Evolutionary conservation across 2,329 filamentous ascomycete species (phyloP), one percentile per base, ranked within the genome.

Genomic region (Fusarium scirpi): DNA sequence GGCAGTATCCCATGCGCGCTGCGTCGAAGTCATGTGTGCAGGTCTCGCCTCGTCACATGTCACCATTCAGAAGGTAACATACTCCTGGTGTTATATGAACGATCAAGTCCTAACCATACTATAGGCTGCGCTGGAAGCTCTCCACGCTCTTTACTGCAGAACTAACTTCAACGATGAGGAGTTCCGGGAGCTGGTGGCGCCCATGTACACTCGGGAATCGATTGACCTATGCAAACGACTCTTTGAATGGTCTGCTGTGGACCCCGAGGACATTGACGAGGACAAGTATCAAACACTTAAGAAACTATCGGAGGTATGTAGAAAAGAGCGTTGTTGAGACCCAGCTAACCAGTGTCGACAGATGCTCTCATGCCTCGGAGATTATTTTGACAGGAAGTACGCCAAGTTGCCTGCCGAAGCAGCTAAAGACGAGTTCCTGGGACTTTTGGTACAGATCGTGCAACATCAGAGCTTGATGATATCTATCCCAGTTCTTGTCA

Each of bases 281-380:
- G 91, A 94, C 76, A 97, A 94, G 78, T 98, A 99, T 78, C 90
- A 93, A 58, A 90, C 98, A 72, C 90, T 93, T 43, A 98, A 98
- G 83, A 98, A 97, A 80, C 89, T 98, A 48, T 94, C 94, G 2
- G 96, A 99, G 87, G 92, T 94, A 85, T 71, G 82, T 73, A 16
- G 30, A 29, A 30, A 45, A 16, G 27, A 13, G 15, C 40, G 46
- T 22, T 34, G 9, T 7, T 24, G 34, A 38, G 34, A 38, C 34
- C 15, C 12, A 24, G 29, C 46, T 57, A 48, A 64, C 18, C 22
- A 27, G 30, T 32, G 15, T 29, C 16, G 8, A 6, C 70, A 96
- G 92, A 89, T 97, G 83, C 85, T 98, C 12, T 95, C 94, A 25
- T 93, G 92, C 74, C 84, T 98, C 18, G 94, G 92, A 20, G 91